A percentile compares a stretch with the other conserved stretches of the same genome.
Conservation (phyloP, 345 rosid species). For the Geranium brycei region DNA sequence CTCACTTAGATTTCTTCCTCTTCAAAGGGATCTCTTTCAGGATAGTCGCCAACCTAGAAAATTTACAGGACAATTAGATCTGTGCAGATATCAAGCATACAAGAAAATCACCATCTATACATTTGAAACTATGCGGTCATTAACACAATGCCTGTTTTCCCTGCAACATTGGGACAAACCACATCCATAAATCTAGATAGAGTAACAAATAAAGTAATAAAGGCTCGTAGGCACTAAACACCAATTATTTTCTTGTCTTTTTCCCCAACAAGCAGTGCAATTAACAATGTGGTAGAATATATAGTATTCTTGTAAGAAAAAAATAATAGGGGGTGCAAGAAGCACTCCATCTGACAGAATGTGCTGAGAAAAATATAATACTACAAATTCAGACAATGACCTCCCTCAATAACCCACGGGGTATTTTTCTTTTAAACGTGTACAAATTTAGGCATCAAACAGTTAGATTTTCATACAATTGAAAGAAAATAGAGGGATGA, state of each 20-base stretch:
- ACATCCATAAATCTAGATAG: background rate
- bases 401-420: no score
- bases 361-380: no score
- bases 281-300: background rate
- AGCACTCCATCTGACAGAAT: no score
- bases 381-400: no score
- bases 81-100: background rate
- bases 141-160: background rate
- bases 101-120: background rate
- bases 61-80: background rate
- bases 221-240: background rate
- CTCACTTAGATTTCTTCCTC: conserved; percentile 56
- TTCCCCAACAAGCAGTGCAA: background rate
- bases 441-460: no score
- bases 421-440: no score
- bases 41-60: conserved; percentile 76
- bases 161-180: background rate
- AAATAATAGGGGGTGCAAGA: no score
- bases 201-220: background rate
- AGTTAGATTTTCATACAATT: no score
- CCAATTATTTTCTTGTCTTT: background rate
- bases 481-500: no score
- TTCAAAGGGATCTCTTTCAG: conserved; percentile 74
- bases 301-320: no score
- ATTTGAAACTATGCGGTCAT: background rate